Evolutionary conservation across 176 grass and related monocot species (phyloP).

Genomic region (Zizania latifolia): DNA sequence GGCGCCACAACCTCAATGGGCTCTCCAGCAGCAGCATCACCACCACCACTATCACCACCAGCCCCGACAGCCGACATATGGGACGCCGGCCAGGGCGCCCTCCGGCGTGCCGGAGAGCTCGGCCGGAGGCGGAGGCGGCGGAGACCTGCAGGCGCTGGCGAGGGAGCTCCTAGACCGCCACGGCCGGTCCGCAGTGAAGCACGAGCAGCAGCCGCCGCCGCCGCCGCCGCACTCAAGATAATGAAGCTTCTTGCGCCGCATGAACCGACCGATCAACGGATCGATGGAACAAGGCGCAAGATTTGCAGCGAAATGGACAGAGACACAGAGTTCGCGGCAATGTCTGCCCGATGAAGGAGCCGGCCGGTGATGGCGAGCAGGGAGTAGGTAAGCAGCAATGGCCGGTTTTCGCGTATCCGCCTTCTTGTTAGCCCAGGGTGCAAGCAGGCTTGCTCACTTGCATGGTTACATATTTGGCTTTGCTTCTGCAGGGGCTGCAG

Average conservation of each 20-base stretch:
- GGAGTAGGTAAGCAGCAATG: slow-evolving; percentile 60
- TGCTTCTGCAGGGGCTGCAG: slow-evolving; percentile 24
- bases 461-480: slow-evolving; percentile 32
- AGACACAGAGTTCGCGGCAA: slow-evolving; percentile 28
- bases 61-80: slow-evolving; percentile 31
- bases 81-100: slow-evolving; percentile 13
- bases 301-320: slow-evolving; percentile 3
- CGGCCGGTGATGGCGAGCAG: slow-evolving; percentile 22
- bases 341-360: no score
- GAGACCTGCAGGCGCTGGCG: slow-evolving; percentile 90
- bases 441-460: slow-evolving; percentile 37
- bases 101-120: slow-evolving; percentile 34
- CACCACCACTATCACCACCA: slow-evolving; percentile 24
- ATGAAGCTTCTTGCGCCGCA: not conserved
- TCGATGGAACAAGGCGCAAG: not conserved
- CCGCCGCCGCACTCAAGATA: slow-evolving; percentile 39
- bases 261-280: slow-evolving; percentile 4
- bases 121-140: slow-evolving; percentile 26
- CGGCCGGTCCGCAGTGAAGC: slow-evolving; percentile 39
- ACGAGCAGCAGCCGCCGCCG: slow-evolving; percentile 42
- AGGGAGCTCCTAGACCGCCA: slow-evolving; percentile 83
- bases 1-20: slow-evolving; percentile 37
- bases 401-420: slow-evolving; percentile 59
- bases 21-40: slow-evolving; percentile 31
- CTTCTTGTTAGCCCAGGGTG: slow-evolving; percentile 45